Evolutionary conservation across 108 stramenopile genomes (phyloP).

Genomic region (Cyclotella kingstonii): DNA sequence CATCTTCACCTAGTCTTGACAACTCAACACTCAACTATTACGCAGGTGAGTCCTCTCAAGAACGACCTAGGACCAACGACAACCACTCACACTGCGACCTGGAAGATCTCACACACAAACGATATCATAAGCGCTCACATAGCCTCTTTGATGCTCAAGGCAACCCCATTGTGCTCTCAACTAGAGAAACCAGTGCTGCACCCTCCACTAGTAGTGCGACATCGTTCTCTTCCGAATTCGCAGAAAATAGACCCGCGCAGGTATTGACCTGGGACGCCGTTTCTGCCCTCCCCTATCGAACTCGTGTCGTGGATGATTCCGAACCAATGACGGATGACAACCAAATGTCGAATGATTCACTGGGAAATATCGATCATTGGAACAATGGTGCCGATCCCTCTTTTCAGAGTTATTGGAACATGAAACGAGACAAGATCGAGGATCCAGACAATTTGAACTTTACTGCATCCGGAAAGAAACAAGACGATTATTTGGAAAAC

Average conservation of each 20-base stretch:
- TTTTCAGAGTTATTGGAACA: constrained; percentile 57
- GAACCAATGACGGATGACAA: constrained; percentile 43
- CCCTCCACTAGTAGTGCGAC: constrained; percentile 5
- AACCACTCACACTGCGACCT: neutral
- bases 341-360: too few relatives aligned
- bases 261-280: constrained; percentile 36
- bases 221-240: constrained; percentile 23
- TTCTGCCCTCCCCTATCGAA: constrained; percentile 52
- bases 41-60: constrained; percentile 1
- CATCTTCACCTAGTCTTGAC: neutral
- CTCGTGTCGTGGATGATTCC: constrained; percentile 55
- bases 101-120: neutral
- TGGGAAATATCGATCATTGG: constrained; percentile 67
- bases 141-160: constrained; percentile 26
- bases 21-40: neutral
- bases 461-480: too few relatives aligned
- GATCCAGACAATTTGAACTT: too few relatives aligned
- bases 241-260: neutral
- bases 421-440: neutral
- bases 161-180: constrained; percentile 24
- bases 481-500: constrained; percentile 40
- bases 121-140: constrained; percentile 22
- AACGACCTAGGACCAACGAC: neutral
- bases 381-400: constrained; percentile 61
- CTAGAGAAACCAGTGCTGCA: constrained; percentile 1